Evolutionary conservation across 2,329 filamentous ascomycete species (phyloP).

Genomic region (Penicillium sp.): DNA sequence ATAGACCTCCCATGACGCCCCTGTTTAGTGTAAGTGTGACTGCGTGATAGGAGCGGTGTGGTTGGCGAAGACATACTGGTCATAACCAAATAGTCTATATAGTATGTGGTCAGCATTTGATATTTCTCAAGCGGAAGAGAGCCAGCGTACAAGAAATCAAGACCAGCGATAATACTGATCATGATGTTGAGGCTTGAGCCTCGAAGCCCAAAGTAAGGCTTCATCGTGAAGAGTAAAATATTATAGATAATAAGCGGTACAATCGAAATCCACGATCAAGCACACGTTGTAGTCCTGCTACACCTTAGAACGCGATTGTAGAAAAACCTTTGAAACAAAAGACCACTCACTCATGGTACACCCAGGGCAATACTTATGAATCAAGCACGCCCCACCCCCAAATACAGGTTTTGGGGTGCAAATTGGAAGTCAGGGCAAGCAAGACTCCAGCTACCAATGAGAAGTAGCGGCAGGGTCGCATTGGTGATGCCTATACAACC

Average conservation of each 20-base stretch:
- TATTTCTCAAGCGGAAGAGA: background rate
- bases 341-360: background rate
- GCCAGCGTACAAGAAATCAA: constrained; percentile 62
- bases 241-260: background rate
- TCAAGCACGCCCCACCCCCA: constrained; percentile 2
- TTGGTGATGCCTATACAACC: constrained; percentile 2
- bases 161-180: constrained; percentile 70
- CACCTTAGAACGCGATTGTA: background rate
- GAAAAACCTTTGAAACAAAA: background rate
- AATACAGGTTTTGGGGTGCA: background rate
- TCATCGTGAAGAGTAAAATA: constrained; percentile 22
- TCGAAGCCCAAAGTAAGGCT: constrained; percentile 64
- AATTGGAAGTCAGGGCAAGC: background rate
- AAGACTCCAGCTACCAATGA: background rate
- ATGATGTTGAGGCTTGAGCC: constrained; percentile 68
- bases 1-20: constrained; percentile 73
- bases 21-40: constrained; percentile 19
- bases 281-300: background rate
- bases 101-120: background rate
- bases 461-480: background rate
- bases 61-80: constrained; percentile 52
- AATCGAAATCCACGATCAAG: background rate
- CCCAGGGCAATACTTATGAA: constrained; percentile 16
- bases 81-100: constrained; percentile 59
- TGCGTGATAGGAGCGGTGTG: background rate